Evolutionary conservation across 2,329 filamentous ascomycete genomes (phyloP).

Genomic region (Calonectria multiphialidica): DNA sequence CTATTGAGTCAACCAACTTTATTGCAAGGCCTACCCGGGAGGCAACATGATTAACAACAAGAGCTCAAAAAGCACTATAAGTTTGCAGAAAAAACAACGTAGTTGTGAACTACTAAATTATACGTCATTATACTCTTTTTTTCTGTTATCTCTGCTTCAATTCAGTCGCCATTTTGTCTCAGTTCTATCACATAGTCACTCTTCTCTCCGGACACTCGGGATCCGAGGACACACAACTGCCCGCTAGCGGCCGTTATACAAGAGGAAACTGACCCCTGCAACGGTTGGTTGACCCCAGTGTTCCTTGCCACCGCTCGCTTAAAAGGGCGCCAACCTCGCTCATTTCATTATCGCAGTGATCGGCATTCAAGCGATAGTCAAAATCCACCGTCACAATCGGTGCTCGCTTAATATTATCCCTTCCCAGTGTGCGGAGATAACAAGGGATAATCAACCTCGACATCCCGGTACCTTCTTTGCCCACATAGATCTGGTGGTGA

Average conservation of each 20-base stretch:
- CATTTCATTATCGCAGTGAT: slow-evolving; percentile 8
- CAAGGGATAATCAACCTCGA: background rate
- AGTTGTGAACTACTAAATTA: too few relatives aligned
- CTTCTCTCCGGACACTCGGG: background rate
- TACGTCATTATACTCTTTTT: too few relatives aligned
- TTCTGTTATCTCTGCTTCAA: background rate
- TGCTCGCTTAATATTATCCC: background rate
- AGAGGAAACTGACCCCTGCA: background rate
- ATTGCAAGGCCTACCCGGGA: too few relatives aligned
- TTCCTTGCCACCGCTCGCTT: too few relatives aligned
- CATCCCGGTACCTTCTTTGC: background rate
- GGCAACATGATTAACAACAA: too few relatives aligned
- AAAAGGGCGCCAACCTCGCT: background rate
- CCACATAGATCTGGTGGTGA: background rate
- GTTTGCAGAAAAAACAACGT: too few relatives aligned
- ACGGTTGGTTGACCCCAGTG: background rate
- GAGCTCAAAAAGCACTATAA: too few relatives aligned
- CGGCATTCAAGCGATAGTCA: background rate
- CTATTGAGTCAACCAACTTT: too few relatives aligned
- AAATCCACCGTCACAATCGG: background rate
- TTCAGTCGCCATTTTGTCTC: background rate
- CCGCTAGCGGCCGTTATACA: background rate
- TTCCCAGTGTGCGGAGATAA: background rate
- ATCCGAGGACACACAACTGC: background rate
- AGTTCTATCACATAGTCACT: background rate